Conservation (phyloP, 2,329 filamentous ascomycete genomes). For the Xylariaceae sp. region DNA sequence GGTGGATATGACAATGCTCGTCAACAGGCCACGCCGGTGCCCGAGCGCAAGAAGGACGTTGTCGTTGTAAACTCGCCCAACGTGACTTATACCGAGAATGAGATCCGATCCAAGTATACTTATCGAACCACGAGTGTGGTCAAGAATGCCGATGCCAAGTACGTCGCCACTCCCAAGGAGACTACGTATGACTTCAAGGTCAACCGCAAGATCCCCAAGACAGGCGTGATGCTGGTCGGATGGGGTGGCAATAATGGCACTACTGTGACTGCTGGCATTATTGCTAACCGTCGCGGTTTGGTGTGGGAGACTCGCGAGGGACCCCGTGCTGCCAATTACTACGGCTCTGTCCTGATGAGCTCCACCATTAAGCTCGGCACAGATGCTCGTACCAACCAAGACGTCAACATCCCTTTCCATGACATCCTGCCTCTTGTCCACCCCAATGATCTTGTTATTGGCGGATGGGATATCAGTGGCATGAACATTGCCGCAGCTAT, state of each 20-base stretch:
- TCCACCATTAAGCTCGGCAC: slow-evolving; percentile 96
- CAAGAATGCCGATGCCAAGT: slow-evolving; percentile 63
- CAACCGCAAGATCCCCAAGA: slow-evolving; percentile 85
- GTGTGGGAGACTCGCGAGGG: slow-evolving; percentile 94
- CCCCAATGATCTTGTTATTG: slow-evolving; percentile 89
- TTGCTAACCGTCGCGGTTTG: slow-evolving; percentile 84
- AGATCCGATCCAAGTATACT: slow-evolving; percentile 90
- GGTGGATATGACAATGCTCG: slow-evolving; percentile 55
- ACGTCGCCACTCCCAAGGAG: slow-evolving; percentile 79
- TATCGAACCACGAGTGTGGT: slow-evolving; percentile 89
- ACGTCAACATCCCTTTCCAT: slow-evolving; percentile 95
- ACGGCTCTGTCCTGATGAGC: slow-evolving; percentile 93
- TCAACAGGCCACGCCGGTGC: slow-evolving; percentile 29
- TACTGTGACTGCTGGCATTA: slow-evolving; percentile 92
- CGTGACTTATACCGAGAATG: slow-evolving; percentile 79
- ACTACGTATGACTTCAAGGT: slow-evolving; percentile 97
- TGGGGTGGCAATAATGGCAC: slow-evolving; percentile 98
- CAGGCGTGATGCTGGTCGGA: slow-evolving; percentile 95
- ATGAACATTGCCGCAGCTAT: slow-evolving; percentile 87
- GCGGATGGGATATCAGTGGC: slow-evolving; percentile 94
- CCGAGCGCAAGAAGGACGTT: slow-evolving; percentile 45
- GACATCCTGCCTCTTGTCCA: slow-evolving; percentile 93
- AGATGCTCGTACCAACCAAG: slow-evolving; percentile 73
- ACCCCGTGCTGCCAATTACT: slow-evolving; percentile 84
- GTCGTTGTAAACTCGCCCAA: slow-evolving; percentile 91